These are phyloP conservation scores for Cryptosporidium felis DNA, from an alignment of 169 alveolate genomes.

Conservation along the genomic window DNA sequence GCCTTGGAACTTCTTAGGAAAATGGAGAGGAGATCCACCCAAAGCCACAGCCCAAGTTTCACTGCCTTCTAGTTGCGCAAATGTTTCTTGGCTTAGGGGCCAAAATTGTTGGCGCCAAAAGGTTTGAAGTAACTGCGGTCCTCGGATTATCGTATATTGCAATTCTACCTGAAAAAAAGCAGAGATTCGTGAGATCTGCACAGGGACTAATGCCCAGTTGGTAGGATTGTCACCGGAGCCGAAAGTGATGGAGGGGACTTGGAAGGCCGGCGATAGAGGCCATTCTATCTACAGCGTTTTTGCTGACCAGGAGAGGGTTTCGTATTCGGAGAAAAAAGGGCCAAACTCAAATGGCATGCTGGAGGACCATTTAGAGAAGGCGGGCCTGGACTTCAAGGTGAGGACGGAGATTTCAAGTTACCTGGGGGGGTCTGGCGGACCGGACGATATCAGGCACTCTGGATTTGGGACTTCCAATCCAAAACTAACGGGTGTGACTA, in stretches of 20 bases:
- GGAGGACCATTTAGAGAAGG: neutral
- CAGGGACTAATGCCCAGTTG: neutral
- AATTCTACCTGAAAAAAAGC: too few species aligned
- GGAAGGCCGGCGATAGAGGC: slow-evolving; percentile 12
- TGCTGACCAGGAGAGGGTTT: neutral
- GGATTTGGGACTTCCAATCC: slow-evolving; percentile 6
- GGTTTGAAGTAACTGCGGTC: neutral
- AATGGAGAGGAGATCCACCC: too few species aligned
- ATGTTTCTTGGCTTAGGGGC: too few species aligned
- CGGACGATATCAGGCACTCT: neutral
- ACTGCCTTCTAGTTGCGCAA: too few species aligned
- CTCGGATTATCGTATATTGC: slow-evolving; percentile 5
- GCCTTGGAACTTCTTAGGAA: too few species aligned
- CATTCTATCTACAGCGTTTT: slow-evolving; percentile 24
- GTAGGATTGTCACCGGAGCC: too few species aligned
- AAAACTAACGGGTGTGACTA: slow-evolving; percentile 49
- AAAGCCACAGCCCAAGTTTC: too few species aligned
- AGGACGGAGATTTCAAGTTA: neutral
- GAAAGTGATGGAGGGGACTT: slow-evolving; percentile 2
- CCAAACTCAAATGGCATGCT: neutral
- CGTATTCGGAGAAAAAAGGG: neutral
- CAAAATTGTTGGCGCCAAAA: too few species aligned
- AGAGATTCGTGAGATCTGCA: neutral
- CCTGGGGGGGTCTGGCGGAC: neutral
- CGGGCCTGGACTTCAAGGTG: slow-evolving; percentile 14